Percentiles rank a stretch among this genome's conserved stretches.
phyloP scores from a whole-genome alignment of 257 asterid species.

The Euphrasia confusa region DNA sequence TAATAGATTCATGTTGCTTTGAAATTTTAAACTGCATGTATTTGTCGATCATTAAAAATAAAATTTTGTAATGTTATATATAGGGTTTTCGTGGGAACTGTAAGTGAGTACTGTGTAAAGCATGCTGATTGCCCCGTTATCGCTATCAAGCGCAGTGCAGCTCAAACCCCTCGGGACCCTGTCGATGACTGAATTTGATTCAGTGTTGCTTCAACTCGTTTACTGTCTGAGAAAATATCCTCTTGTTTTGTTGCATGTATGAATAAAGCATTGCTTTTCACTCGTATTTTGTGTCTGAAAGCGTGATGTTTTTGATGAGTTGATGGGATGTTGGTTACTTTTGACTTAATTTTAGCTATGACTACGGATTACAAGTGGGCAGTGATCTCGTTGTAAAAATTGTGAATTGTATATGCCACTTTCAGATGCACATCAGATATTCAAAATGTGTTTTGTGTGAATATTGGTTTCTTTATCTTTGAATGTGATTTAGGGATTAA shows the following conservation, averaged over 20 bases:
- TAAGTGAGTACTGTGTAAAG: slow-evolving; percentile 80
- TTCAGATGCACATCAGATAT: no score
- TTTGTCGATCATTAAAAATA: neutral
- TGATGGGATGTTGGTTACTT: neutral
- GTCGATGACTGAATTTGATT: slow-evolving; percentile 44
- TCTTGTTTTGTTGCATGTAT: slow-evolving; percentile 10
- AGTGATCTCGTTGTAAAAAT: no score
- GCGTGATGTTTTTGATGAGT: neutral
- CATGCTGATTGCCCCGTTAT: slow-evolving; percentile 61
- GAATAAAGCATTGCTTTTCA: slow-evolving; percentile 8
- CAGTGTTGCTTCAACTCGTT: slow-evolving; percentile 1
- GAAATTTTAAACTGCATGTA: neutral
- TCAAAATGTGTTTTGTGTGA: no score
- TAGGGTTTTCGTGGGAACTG: slow-evolving; percentile 92
- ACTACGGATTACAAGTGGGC: no score
- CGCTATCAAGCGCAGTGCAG: slow-evolving; percentile 41
- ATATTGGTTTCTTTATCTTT: no score
- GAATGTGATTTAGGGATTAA: no score
- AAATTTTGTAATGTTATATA: slow-evolving; percentile 17
- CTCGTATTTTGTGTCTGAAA: neutral
- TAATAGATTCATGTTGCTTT: neutral
- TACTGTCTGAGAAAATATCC: neutral
- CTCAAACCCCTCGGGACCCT: slow-evolving; percentile 59
- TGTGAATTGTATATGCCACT: no score
- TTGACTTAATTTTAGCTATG: neutral